Percentiles rank a stretch among this genome's conserved stretches.
Conservation (phyloP, 768 basidiomycete genomes). For the Sporobolomyces pararoseus region DNA sequence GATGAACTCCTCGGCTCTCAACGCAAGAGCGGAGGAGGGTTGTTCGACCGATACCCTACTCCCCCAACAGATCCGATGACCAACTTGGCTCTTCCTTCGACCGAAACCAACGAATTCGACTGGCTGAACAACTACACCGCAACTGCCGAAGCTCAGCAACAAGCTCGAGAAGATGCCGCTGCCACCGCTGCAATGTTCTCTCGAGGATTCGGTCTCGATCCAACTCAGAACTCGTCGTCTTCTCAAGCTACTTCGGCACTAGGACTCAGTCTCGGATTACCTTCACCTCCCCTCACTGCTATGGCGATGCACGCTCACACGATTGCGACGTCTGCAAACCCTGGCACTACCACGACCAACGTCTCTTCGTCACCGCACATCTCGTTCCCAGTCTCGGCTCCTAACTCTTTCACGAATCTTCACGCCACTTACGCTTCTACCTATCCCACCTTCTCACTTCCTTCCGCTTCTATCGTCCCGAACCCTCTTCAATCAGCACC, state of each 20-base stretch:
- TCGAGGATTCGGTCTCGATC: slow-evolving; percentile 26
- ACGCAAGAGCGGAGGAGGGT: neutral
- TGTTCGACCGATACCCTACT: slow-evolving; percentile 29
- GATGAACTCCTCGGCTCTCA: slow-evolving; percentile 12
- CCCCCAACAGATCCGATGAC: slow-evolving; percentile 21
- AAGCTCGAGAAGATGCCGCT: slow-evolving; percentile 28
- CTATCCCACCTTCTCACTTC: slow-evolving; percentile 26
- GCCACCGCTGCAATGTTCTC: slow-evolving; percentile 30
- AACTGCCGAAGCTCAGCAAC: slow-evolving; percentile 20
- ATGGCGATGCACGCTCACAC: slow-evolving; percentile 3
- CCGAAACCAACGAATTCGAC: slow-evolving; percentile 21
- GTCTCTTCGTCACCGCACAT: slow-evolving; percentile 11
- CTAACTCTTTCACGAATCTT: slow-evolving; percentile 8
- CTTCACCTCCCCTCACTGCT: slow-evolving; percentile 4
- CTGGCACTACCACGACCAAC: neutral
- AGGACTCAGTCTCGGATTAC: slow-evolving; percentile 25
- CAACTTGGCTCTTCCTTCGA: neutral
- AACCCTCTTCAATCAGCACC: neutral
- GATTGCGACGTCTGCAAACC: neutral
- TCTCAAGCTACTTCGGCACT: slow-evolving; percentile 1
- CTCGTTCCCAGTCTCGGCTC: slow-evolving; percentile 11
- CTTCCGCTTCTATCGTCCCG: slow-evolving; percentile 13
- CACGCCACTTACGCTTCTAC: slow-evolving; percentile 21
- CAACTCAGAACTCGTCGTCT: neutral
- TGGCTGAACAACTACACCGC: slow-evolving; percentile 4